phyloP scores from a whole-genome alignment of 345 rosid species.

The Boechera retrofracta region DNA sequence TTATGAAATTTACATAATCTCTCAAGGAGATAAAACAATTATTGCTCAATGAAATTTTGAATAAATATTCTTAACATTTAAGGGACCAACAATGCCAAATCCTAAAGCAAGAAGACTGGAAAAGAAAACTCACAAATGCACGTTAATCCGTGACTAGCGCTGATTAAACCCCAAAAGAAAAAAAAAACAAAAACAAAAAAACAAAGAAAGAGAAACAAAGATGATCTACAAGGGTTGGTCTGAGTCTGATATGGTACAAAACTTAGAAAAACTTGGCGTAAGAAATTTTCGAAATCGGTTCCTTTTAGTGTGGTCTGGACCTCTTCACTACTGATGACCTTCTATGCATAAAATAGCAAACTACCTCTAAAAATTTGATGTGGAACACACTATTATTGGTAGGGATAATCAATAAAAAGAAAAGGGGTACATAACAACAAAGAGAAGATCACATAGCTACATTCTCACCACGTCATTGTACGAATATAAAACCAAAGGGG shows the following conservation, averaged over 20 bases:
- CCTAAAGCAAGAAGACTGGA: too few species aligned
- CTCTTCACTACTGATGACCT: background rate
- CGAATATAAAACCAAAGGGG: conserved; percentile 28
- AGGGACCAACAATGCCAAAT: too few species aligned
- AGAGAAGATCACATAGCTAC: conserved; percentile 33
- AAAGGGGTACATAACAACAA: conserved; percentile 13
- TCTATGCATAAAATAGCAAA: background rate
- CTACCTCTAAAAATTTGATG: background rate
- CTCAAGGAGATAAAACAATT: too few species aligned
- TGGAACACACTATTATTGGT: background rate
- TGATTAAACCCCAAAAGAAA: too few species aligned
- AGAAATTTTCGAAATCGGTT: conserved; percentile 61
- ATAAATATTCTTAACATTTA: too few species aligned
- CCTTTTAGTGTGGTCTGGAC: conserved; percentile 49
- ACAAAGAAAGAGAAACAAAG: too few species aligned
- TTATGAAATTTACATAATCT: too few species aligned
- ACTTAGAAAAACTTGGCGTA: conserved; percentile 41
- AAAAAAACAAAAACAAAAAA: too few species aligned
- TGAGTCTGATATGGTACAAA: background rate
- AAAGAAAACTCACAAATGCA: too few species aligned
- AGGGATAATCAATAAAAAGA: background rate
- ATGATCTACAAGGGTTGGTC: too few species aligned
- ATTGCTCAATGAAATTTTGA: too few species aligned
- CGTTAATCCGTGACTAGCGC: too few species aligned
- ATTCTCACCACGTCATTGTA: conserved; percentile 36